Percentiles rank a stretch among this genome's conserved stretches.
Conservation (phyloP, 768 basidiomycete species). For the Exidia glandulosa region DNA sequence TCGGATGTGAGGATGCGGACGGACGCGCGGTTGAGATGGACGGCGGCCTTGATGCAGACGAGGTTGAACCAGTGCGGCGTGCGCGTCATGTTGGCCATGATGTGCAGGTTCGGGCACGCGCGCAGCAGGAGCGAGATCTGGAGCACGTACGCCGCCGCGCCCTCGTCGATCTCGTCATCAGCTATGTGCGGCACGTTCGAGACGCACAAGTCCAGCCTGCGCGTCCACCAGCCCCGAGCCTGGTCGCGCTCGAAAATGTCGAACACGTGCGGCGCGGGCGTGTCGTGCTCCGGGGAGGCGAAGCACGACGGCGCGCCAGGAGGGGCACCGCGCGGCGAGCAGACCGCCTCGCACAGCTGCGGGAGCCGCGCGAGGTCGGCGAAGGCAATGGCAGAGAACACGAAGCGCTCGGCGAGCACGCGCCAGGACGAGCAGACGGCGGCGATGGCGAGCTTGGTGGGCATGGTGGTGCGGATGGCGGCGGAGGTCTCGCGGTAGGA, state of each 20-base stretch:
- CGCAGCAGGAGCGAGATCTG: background rate
- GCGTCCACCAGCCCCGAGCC: background rate
- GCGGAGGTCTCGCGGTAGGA: background rate
- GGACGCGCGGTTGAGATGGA: background rate
- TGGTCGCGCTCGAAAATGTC: background rate
- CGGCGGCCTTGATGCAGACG: background rate
- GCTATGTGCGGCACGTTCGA: background rate
- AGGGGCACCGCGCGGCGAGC: background rate
- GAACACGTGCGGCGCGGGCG: background rate
- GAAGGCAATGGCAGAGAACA: background rate
- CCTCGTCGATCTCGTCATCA: background rate
- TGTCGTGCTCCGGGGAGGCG: background rate
- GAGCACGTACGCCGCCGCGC: background rate
- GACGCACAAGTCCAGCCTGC: background rate
- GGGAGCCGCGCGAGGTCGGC: background rate
- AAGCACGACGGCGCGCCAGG: background rate
- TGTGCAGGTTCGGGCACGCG: background rate
- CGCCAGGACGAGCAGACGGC: background rate
- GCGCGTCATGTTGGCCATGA: background rate
- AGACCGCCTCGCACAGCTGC: background rate
- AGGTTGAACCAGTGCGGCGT: background rate
- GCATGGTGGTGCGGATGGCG: background rate
- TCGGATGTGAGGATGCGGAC: background rate
- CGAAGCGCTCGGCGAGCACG: background rate
- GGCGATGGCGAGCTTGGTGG: background rate